Evolutionary conservation across 768 basidiomycete species (phyloP).

Genomic region (Calocera viscosa): DNA sequence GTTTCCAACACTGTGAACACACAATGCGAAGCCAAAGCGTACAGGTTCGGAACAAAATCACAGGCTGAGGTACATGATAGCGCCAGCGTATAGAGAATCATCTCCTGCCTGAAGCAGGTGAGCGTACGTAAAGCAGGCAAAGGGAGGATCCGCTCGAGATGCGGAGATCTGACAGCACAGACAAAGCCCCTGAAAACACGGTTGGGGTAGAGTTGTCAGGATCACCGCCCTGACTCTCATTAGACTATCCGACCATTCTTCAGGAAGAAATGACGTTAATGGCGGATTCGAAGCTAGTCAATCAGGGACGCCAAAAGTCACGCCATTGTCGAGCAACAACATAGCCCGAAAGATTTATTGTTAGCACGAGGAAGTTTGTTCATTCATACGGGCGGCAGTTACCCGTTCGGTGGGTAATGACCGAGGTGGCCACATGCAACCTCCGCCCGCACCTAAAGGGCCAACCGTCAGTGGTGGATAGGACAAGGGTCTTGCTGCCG

Average conservation of each 20-base stretch:
- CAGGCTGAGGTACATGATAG: not conserved
- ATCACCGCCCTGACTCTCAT: not conserved
- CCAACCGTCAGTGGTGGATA: not conserved
- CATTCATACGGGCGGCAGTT: not conserved
- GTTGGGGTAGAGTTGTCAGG: not conserved
- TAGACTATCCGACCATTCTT: not conserved
- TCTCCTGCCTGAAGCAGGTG: not conserved
- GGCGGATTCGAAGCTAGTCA: not conserved
- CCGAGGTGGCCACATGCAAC: not conserved
- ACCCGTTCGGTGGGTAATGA: not conserved
- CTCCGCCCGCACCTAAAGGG: not conserved
- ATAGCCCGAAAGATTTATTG: not conserved
- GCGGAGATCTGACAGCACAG: not conserved
- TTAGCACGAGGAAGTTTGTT: not conserved
- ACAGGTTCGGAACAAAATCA: not conserved
- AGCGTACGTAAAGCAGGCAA: constrained; percentile 6
- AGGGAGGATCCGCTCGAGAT: not conserved
- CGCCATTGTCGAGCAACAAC: not conserved
- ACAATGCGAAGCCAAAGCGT: not conserved
- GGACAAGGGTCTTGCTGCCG: not conserved
- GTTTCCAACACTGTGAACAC: not conserved
- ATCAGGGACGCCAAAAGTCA: not conserved
- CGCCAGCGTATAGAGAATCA: not conserved
- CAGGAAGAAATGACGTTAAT: not conserved
- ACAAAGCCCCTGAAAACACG: not conserved